Evolutionary conservation across 2,329 filamentous ascomycete species (phyloP), one percentile per base, ranked within the genome.

Genomic region (Amesomyces nigricolor): DNA sequence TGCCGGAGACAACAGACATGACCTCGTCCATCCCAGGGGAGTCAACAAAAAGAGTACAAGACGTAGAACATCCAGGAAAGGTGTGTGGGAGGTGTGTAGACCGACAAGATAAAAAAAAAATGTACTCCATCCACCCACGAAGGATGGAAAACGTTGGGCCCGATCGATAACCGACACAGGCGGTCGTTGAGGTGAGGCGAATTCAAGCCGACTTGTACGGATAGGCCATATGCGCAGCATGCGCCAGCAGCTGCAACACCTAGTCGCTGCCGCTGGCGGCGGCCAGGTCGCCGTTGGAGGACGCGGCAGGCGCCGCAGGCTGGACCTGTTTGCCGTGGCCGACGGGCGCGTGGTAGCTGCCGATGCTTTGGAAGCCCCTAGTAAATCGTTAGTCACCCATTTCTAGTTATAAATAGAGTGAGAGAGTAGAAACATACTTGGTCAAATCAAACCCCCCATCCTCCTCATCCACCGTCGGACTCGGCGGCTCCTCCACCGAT

Each of bases 291-390:
- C 62, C 61, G 44, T 66, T 71, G 55, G 75, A 65, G 22, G 22
- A 26, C 22, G 22, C 22, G 22, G 22, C 22, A 26, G 22, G 22
- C 32, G 9, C 11, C 5, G 74, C 71, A 29, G 68, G 72, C 17
- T 72, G 70, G 52, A 78, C 71, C 30, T 75, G 68, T 40, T 76
- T 66, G 3, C 76, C 76, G 43, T 72, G 70, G n/a, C 74, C 71
- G 9, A 78, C 74, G 1, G 77, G 77, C 39, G 81, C 79, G 61
- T 86, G 82, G 58, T 82, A 86, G 1, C 81, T 77, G 30, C 81
- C 79, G 50, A 86, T 86, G 59, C 79, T 85, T 66, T 85, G 82
- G 62, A 86, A 86, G 0, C 83, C 83, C 71, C 80, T 83, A 17
- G 58, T 19, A 35, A 13, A 35, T 35, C 9, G 40, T 44, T 14